phyloP scores from a whole-genome alignment of 169 alveolate species.

The Eimeria brunetti region DNA sequence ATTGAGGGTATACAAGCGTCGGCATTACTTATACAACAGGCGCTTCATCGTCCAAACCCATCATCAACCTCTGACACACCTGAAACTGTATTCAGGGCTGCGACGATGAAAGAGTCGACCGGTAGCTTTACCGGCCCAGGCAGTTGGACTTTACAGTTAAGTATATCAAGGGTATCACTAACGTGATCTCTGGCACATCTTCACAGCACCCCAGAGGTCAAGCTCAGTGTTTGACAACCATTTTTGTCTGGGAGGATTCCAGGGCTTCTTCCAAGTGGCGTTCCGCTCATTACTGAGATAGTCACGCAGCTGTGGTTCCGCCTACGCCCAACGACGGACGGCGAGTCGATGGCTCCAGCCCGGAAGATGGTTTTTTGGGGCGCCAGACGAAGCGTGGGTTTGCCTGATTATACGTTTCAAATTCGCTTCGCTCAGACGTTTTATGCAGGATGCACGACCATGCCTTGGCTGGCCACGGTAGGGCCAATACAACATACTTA shows the following conservation, averaged over 20 bases:
- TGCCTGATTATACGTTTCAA: neutral
- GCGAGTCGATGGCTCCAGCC: neutral
- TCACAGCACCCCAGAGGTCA: neutral
- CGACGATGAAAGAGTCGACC: neutral
- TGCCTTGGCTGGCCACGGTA: neutral
- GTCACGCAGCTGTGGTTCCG: neutral
- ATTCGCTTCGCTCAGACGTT: neutral
- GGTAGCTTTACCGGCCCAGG: neutral
- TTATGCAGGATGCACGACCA: neutral
- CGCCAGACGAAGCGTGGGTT: neutral
- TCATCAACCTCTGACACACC: neutral
- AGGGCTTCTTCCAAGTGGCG: neutral
- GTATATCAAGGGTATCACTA: neutral
- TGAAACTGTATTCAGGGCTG: neutral
- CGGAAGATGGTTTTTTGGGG: neutral
- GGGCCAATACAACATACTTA: neutral
- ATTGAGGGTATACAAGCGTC: neutral
- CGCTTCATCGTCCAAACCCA: neutral
- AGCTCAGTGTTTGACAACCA: neutral
- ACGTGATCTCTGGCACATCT: too few species aligned
- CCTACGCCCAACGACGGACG: neutral
- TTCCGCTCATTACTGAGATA: neutral
- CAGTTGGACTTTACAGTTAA: neutral
- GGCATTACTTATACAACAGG: neutral
- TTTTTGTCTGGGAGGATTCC: neutral